These are phyloP conservation scores for Intubia oerlemansii DNA, from an alignment of 2,329 filamentous ascomycete species.

Conservation along the genomic window DNA sequence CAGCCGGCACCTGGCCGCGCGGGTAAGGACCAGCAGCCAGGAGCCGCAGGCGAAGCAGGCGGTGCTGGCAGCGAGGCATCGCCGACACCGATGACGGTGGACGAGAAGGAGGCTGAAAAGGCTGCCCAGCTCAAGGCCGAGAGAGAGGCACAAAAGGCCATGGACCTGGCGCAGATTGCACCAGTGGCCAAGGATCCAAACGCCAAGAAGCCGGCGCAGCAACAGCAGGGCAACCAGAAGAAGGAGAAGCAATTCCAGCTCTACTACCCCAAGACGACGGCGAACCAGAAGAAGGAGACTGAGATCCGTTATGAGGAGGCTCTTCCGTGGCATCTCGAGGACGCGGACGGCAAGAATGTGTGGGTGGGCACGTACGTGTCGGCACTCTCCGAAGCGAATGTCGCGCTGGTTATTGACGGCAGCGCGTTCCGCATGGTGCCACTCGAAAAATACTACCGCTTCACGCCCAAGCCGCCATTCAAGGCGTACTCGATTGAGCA, in stretches of 20 bases:
- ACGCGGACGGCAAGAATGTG: constrained; percentile 85
- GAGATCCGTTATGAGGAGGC: constrained; percentile 81
- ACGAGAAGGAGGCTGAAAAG: constrained; percentile 38
- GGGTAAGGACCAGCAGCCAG: constrained; percentile 33
- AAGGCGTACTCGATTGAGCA: constrained; percentile 62
- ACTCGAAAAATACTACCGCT: constrained; percentile 88
- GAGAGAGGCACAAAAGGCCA: constrained; percentile 64
- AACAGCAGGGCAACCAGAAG: constrained; percentile 28
- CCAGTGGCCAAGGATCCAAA: constrained; percentile 46
- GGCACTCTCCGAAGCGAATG: constrained; percentile 66
- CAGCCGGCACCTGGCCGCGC: constrained; percentile 41
- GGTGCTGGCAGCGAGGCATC: constrained; percentile 11
- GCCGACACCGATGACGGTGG: constrained; percentile 18
- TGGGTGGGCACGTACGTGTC: constrained; percentile 87
- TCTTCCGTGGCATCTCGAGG: constrained; percentile 88
- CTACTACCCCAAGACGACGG: constrained; percentile 56
- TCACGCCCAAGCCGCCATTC: constrained; percentile 61
- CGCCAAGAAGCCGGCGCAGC: constrained; percentile 17
- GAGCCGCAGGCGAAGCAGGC: constrained; percentile 14
- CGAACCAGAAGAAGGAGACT: constrained; percentile 56
- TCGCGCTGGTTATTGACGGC: constrained; percentile 53
- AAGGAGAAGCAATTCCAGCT: constrained; percentile 64
- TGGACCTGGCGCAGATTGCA: constrained; percentile 82
- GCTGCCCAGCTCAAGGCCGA: constrained; percentile 54
- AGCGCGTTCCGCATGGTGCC: constrained; percentile 67